Base-by-base conservation (phyloP, 768 basidiomycete genomes). In the Panus rudis region DNA sequence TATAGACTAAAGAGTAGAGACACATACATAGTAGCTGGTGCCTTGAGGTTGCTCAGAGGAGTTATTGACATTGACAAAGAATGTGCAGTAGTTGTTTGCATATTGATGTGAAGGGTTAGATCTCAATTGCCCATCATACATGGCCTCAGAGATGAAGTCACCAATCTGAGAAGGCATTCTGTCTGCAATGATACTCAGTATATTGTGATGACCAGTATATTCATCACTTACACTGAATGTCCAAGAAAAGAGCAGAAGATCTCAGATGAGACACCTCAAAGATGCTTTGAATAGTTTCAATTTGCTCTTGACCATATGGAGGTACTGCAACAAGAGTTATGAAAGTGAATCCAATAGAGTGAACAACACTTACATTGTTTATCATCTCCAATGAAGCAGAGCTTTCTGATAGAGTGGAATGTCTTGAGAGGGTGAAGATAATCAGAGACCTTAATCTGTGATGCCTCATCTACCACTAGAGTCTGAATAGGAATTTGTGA, bases 141-240 rank as follows among this genome's bases (percentile, higher is more conserved):
- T 68, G 43, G 67, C 67, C 42, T 72, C 54, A 16, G 85, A 89
- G 30, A 92, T 83, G 33, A 88, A 78, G 3, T 67, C 52, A 19
- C 87, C 85, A 67, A 89, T 81, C 49, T 85, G 76, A 39, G 80
- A 76, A 40, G 88, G 88, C 85, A 92, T 88, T 1, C 89, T 78
- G 51, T 91, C 89, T 91, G 43, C 19, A 44, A 35, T 27, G 33
- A 53, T 37, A 53, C 19, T 34, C 11, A 39, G 28, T 16, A 43
- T 38, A 20, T 21, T 21, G 39, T 43, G 21, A 45, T 41, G 7
- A 32, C 23, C 17, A 25, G 23, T 21, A 11, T 12, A 39, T 8
- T 45, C n/a, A 6, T 45, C 30, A 59, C 76, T 53, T 58, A 87
- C 89, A 91, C 62, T 90, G 88, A 1, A 71, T 87, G 49, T 87